Conservation (phyloP, 441 rosid species). For the Gossypium trilobum region DNA sequence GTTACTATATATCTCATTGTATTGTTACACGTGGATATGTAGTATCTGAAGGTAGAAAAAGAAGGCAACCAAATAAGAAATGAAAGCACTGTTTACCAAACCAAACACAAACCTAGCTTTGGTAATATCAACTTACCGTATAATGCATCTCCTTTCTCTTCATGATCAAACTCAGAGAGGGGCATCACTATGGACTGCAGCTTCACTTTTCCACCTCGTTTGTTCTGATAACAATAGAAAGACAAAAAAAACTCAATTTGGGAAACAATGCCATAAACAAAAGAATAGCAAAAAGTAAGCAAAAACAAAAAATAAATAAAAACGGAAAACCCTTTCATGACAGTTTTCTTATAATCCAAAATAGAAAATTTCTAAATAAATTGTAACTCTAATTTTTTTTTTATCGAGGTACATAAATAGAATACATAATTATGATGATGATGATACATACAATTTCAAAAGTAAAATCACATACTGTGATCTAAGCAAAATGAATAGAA, state of each 20-base stretch:
- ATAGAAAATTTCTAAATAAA: too few species aligned
- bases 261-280: not conserved
- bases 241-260: not conserved
- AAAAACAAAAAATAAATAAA: not conserved
- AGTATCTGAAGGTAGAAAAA: not conserved
- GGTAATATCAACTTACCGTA: conserved; percentile 34
- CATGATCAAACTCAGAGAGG: conserved; percentile 54
- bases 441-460: too few species aligned
- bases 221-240: conserved; percentile 33
- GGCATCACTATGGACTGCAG: conserved; percentile 60
- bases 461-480: too few species aligned
- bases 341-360: too few species aligned
- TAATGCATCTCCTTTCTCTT: conserved; percentile 65
- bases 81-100: not conserved
- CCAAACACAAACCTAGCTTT: not conserved
- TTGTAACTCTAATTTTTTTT: too few species aligned
- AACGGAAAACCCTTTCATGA: too few species aligned
- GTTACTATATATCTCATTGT: not conserved
- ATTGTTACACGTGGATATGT: not conserved
- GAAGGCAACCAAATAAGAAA: not conserved
- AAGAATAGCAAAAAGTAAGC: not conserved
- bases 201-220: conserved; percentile 61
- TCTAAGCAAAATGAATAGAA: too few species aligned
- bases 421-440: too few species aligned
- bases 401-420: too few species aligned